Conservation (phyloP, 345 rosid species). For the Melaleuca alternifolia region DNA sequence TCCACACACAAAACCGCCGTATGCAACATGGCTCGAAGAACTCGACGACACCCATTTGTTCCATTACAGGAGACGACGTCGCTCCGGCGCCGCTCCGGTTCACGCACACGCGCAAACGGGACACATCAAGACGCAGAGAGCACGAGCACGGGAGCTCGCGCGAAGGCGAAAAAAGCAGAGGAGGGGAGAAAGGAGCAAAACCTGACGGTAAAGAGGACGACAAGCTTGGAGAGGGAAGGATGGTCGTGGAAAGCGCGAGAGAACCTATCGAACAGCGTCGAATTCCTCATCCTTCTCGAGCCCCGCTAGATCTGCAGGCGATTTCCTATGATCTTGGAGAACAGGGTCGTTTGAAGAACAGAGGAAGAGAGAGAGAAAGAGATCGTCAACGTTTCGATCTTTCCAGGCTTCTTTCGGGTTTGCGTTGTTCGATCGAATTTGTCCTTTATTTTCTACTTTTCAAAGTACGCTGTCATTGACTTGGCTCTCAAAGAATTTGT, state of each 20-base stretch:
- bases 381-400: background rate
- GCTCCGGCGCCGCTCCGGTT: background rate
- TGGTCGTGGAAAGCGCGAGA: conserved; percentile 56
- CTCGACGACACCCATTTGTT: background rate
- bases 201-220: conserved; percentile 81
- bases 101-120: background rate
- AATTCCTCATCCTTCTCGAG: conserved; percentile 36
- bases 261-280: conserved; percentile 42
- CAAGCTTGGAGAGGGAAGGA: conserved; percentile 57
- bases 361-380: background rate
- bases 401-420: background rate
- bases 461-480: background rate
- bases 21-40: background rate
- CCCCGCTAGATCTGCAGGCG: background rate
- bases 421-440: background rate
- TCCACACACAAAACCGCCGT: background rate
- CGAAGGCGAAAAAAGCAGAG: background rate
- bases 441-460: too few species aligned
- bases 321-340: background rate
- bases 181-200: background rate
- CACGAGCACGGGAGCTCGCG: background rate
- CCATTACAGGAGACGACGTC: background rate
- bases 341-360: background rate
- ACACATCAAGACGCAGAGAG: background rate
- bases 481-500: background rate